Percentiles rank a stretch among this genome's conserved stretches.
Evolutionary conservation across 805 yeast species (phyloP).

Genomic region (Metschnikowia cerradonensis): DNA sequence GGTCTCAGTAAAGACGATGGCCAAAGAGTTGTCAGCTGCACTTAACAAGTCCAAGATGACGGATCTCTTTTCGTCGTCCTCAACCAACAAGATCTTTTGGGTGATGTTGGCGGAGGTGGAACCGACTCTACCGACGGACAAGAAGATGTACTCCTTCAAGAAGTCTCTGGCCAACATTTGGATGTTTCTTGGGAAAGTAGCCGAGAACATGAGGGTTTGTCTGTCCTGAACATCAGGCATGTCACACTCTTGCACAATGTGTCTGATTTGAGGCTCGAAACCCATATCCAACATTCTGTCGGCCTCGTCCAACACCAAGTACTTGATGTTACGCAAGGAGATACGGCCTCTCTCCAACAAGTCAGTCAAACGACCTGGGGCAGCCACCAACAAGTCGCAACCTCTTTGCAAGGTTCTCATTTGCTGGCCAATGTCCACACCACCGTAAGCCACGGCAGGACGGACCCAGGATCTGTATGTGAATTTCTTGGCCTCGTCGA

Average conservation of each 20-base stretch:
- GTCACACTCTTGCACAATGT: slow-evolving; percentile 95
- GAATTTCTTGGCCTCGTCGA: slow-evolving; percentile 92
- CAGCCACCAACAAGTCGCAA: slow-evolving; percentile 94
- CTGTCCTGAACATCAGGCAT: slow-evolving; percentile 91
- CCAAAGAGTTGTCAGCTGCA: slow-evolving; percentile 75
- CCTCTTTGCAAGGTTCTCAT: slow-evolving; percentile 86
- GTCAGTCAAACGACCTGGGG: slow-evolving; percentile 98
- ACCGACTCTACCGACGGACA: slow-evolving; percentile 98
- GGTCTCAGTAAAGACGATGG: slow-evolving; percentile 95
- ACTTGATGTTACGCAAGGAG: slow-evolving; percentile 84
- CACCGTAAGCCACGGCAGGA: slow-evolving; percentile 97
- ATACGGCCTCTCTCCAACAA: slow-evolving; percentile 92
- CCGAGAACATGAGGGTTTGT: slow-evolving; percentile 98
- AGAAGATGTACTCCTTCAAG: slow-evolving; percentile 90
- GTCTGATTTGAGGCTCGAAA: slow-evolving; percentile 98
- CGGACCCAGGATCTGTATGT: slow-evolving; percentile 98
- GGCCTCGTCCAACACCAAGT: slow-evolving; percentile 96
- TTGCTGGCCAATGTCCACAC: slow-evolving; percentile 90
- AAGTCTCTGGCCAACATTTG: slow-evolving; percentile 97
- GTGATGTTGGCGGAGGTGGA: slow-evolving; percentile 98
- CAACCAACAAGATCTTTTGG: slow-evolving; percentile 88
- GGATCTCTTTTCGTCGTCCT: slow-evolving; percentile 87
- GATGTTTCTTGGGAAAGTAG: slow-evolving; percentile 98
- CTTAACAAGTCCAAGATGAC: slow-evolving; percentile 80
- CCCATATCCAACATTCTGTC: slow-evolving; percentile 99